Base-by-base conservation (phyloP, 257 asterid genomes). In the Lycium ferocissimum region DNA sequence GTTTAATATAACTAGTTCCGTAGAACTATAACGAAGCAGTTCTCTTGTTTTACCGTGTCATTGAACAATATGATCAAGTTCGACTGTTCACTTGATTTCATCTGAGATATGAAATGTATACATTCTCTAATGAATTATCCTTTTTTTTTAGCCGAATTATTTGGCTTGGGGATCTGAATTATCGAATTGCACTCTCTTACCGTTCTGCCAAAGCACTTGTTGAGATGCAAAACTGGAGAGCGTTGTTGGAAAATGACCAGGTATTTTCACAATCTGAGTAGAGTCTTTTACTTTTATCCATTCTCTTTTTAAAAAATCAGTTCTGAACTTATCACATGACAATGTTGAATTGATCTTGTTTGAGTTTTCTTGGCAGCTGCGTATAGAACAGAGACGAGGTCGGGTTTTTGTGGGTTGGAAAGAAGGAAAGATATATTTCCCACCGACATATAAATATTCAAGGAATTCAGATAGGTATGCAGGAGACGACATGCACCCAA, bases 181-280 rank as follows among this genome's bases (percentile, higher is more conserved):
- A 97, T 80, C 98, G 98, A 79, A 92, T 95, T 86, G 98, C 98
- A 11, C 91, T 97, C 83, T 95, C 97, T 2, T 95, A 94, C 86
- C 97, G 99, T 14, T 91, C 99, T 63, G 97, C 98, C 38, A 95
- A 95, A 92, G 99, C 98, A 8, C 98, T 93, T 49, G 91, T 97
- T 14, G 99, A 93, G 91, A 97, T 97, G 99, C 99, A 95, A 90
- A 95, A 95, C 89, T 97, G 99, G 99, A 93, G 98, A 89, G 97
- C 98, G 9, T 86, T 97, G 85, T 79, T 94, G 86, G 98, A 97
- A 79, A 95, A 94, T 53, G 99, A 97, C 89, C 99, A 97, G 94
- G 99, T 92, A 94, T 73, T 8, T 53, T 57, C 82, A 18, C 67
- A 61, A 40, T 45, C 63, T 35, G 26, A 70, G n/a, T 43, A n/a